Base-by-base conservation (phyloP, 345 rosid species). In the Bruguiera gymnorhiza region DNA sequence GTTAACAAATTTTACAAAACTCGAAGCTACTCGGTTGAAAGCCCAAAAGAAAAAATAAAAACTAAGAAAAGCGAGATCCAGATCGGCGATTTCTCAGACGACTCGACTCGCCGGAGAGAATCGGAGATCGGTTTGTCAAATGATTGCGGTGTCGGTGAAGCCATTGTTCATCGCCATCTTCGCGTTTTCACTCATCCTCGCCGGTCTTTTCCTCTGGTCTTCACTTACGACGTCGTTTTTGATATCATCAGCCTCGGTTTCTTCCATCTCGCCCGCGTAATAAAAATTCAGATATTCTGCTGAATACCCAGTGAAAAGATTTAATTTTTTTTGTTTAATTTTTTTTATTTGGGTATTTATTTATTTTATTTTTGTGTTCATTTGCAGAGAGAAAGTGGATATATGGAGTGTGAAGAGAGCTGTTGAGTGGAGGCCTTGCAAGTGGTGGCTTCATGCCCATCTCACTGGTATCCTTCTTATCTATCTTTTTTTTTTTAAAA, bases 391-490 rank as follows among this genome's bases (percentile, higher is more conserved):
- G 64, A 70, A 71, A 54, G 81, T 72, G 75, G 91, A 84, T 43
- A 86, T 94, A 87, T 94, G 98, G 97, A 84, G 89, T 75, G 89
- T 88, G 32, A 78, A 70, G 86, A 87, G 92, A 80, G 32, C 81
- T 59, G 75, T 83, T 29, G 98, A 91, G 73, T 94, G 98, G 98
- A 85, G 95, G 39, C 97, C 97, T 71, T 91, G 98, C 89, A 80
- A 86, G 67, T 94, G 97, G 97, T 91, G 96, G 97, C 83, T 85
- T 83, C 81, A 91, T 31, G 85, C 87, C 1, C 86, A 86, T 34
- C 77, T 85, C 29, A 83, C 84, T 68, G 83, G 95, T 94, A 83
- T 57, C 24, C 50, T 37, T 43, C 21, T 39, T 23, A 30, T 13
- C 11, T 21, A 18, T 53, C 37, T 50, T 18, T 51, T n/a, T 34